Percentiles rank a stretch among this genome's conserved stretches.
These are phyloP conservation scores for Rhytidiadelphus loreus DNA, from an alignment of 225 moss, liverwort and hornwort genomes.

Conservation along the genomic window DNA sequence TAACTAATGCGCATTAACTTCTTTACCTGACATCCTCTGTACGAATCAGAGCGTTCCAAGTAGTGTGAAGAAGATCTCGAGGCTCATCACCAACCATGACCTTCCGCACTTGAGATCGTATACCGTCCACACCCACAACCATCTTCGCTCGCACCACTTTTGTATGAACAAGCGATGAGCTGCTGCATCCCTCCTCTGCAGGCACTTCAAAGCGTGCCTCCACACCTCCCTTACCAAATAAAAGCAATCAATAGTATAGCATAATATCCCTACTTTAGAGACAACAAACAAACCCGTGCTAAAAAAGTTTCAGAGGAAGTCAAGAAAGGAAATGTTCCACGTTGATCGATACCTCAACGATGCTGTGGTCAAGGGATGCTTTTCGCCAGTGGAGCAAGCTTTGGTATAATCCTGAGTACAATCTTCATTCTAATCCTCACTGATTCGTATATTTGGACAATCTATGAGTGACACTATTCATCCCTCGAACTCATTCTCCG, in stretches of 20 bases:
- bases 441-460: not conserved
- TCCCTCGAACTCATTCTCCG: not conserved
- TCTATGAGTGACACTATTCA: not conserved
- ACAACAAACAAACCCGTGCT: not conserved
- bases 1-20: no score
- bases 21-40: slow-evolving; percentile 15
- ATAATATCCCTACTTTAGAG: not conserved
- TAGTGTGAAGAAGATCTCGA: slow-evolving; percentile 15
- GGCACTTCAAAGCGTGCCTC: slow-evolving; percentile 26
- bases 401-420: not conserved
- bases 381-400: slow-evolving; percentile 9
- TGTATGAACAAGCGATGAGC: not conserved
- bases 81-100: slow-evolving; percentile 35
- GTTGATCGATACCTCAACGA: not conserved
- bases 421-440: not conserved
- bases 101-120: slow-evolving; percentile 42
- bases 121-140: slow-evolving; percentile 39
- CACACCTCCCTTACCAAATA: slow-evolving; percentile 14
- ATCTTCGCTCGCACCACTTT: slow-evolving; percentile 37
- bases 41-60: slow-evolving; percentile 34
- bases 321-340: not conserved
- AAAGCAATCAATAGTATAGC: not conserved
- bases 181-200: not conserved
- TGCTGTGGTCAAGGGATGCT: slow-evolving; percentile 7
- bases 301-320: not conserved